These are phyloP conservation scores for Chenopodium berlandieri DNA, from an alignment of 148 eudicot species.

Conservation along the genomic window DNA sequence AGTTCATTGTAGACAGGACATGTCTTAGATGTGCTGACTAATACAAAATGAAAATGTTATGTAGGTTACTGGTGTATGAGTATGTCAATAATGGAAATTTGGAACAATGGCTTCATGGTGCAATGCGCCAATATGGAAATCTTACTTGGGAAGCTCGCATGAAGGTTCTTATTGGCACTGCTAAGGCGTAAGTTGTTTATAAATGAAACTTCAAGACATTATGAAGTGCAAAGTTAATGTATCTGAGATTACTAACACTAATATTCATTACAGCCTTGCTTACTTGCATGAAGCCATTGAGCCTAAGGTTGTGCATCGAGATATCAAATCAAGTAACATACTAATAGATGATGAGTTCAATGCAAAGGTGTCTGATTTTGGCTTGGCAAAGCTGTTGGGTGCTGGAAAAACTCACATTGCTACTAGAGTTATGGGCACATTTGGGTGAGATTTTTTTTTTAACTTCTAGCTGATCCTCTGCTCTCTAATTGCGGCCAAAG, in stretches of 20 bases:
- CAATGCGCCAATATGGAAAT: conserved; percentile 69
- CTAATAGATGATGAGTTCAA: conserved; percentile 76
- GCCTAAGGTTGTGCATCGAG: conserved; percentile 95
- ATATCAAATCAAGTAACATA: conserved; percentile 93
- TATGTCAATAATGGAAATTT: conserved; percentile 90
- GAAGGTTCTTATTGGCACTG: conserved; percentile 85
- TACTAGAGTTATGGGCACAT: conserved; percentile 97
- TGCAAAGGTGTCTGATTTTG: conserved; percentile 93
- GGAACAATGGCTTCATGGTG: conserved; percentile 98
- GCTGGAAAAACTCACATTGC: conserved; percentile 89
- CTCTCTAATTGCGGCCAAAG: not conserved
- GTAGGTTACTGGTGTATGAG: conserved; percentile 84
- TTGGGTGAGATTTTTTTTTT: conserved; percentile 54
- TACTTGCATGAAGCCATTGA: conserved; percentile 96
- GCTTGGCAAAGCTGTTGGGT: conserved; percentile 92
- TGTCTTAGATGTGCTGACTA: not conserved
- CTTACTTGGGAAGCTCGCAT: conserved; percentile 98
- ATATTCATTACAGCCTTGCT: conserved; percentile 61
- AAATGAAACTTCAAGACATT: not conserved
- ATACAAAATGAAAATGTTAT: not conserved
- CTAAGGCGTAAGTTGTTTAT: conserved; percentile 73
- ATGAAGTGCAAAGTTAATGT: not conserved
- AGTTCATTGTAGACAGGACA: not conserved
- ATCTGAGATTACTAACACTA: conserved; percentile 2
- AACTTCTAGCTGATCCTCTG: not conserved